Base-by-base conservation (phyloP, 331 rosid species). In the Acacia concinna region DNA sequence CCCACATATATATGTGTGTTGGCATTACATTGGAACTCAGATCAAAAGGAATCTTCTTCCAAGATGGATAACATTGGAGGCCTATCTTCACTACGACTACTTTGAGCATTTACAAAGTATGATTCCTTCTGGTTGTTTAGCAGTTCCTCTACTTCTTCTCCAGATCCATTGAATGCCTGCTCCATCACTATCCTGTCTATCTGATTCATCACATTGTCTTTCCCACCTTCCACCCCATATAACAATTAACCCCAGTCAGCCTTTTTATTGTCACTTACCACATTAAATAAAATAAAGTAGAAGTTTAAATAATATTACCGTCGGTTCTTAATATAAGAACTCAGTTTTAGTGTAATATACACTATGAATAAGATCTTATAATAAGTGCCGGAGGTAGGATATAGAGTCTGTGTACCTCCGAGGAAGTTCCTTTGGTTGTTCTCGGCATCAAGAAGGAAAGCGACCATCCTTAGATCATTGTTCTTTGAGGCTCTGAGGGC, bases 341-440 rank as follows among this genome's bases (percentile, higher is more conserved):
- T 44, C 0, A 1, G 12, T 44, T 44, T 17, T 12, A 43, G 47
- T 0, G 18, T 3, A 43, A 43, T 1, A 10, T 12, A 9, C 0
- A 11, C 2, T 10, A 43, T 0, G 11, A 43, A 40, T 11, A 40
- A 5, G 6, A 40, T 40, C 10, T 8, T 40, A 40, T 40, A 40
- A 2, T 40, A 40, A 43, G 47, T 2, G 11, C 17, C 2, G 3
- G 15, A 43, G 0, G 47, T 43, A 43, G 44, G 1, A 20, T 21
- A 54, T 2, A 6, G 23, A 21, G 2, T 8, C 2, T 54, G 8
- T 54, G 6, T 64, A 64, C 96, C 96, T 72, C 86, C 89, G 1
- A 93, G 86, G 84, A 93, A 91, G 87, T 78, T 82, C 57, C 90
- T 88, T 28, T 78, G 68, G 80, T 88, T 91, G 81, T 93, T 56